These are phyloP conservation scores for Paxillus rubicundulus DNA, from an alignment of 768 basidiomycete species.

Conservation along the genomic window DNA sequence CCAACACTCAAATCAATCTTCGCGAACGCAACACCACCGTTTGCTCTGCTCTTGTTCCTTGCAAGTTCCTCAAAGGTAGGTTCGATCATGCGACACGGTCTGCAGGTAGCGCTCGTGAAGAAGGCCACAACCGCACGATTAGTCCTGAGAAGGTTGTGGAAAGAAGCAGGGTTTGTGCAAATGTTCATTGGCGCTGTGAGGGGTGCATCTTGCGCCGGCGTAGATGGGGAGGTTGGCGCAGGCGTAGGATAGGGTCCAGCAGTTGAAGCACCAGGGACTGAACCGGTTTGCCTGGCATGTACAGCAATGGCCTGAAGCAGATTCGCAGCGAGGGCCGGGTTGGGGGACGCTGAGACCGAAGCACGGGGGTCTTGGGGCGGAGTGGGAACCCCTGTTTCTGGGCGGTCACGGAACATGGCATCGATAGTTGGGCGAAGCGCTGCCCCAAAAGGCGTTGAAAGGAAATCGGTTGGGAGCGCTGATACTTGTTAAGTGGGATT, in stretches of 20 bases:
- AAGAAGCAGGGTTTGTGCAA: constrained; percentile 72
- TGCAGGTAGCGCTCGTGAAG: constrained; percentile 76
- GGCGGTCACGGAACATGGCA: constrained; percentile 66
- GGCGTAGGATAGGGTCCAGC: constrained; percentile 12
- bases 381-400: constrained; percentile 30
- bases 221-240: constrained; percentile 21
- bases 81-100: constrained; percentile 80
- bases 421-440: constrained; percentile 90
- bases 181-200: constrained; percentile 65
- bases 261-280: constrained; percentile 3
- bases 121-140: constrained; percentile 77
- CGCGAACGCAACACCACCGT: constrained; percentile 64
- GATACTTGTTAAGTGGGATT: not conserved
- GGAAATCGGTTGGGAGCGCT: constrained; percentile 82
- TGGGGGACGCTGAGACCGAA: constrained; percentile 35
- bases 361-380: constrained; percentile 28
- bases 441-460: constrained; percentile 85
- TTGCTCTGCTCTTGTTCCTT: constrained; percentile 49
- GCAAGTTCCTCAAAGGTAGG: constrained; percentile 82
- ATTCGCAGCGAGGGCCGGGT: constrained; percentile 50
- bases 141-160: constrained; percentile 58
- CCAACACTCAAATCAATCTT: constrained; percentile 82
- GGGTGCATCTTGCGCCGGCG: constrained; percentile 39
- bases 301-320: constrained; percentile 57
- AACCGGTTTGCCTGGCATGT: constrained; percentile 40